phyloP scores from a whole-genome alignment of 768 basidiomycete species.

The Pulveroboletus sp. region DNA sequence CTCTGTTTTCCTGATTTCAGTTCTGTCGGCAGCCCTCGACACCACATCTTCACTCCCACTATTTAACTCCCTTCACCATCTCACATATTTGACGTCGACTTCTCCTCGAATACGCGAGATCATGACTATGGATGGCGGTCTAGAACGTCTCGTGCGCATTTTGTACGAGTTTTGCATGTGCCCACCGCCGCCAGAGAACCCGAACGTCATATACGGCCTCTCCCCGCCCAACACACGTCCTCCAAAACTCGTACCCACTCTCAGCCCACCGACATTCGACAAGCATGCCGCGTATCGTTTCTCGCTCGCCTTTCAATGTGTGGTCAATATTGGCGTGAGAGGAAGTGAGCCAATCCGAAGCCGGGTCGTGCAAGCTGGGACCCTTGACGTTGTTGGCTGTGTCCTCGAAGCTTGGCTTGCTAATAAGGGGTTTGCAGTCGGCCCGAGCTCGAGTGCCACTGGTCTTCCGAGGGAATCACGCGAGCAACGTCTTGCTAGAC shows the following conservation, averaged over 20 bases:
- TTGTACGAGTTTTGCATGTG: slow-evolving; percentile 83
- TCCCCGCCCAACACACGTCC: slow-evolving; percentile 57
- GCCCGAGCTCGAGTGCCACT: slow-evolving; percentile 71
- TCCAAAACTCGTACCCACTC: slow-evolving; percentile 50
- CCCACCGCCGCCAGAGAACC: slow-evolving; percentile 78
- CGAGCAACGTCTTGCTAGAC: slow-evolving; percentile 64
- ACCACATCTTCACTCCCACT: slow-evolving; percentile 60
- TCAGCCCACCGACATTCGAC: slow-evolving; percentile 68
- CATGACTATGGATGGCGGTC: slow-evolving; percentile 95
- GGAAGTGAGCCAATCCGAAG: slow-evolving; percentile 90
- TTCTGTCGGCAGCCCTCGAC: slow-evolving; percentile 39
- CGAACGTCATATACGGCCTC: slow-evolving; percentile 72
- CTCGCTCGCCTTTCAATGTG: slow-evolving; percentile 91
- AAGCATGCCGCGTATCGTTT: slow-evolving; percentile 86
- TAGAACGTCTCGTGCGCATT: slow-evolving; percentile 91
- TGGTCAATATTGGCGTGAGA: slow-evolving; percentile 94
- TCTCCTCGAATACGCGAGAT: slow-evolving; percentile 98
- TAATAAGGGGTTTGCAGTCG: slow-evolving; percentile 81
- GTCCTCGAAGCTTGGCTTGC: slow-evolving; percentile 92
- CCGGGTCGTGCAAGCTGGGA: slow-evolving; percentile 91
- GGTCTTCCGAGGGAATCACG: slow-evolving; percentile 70
- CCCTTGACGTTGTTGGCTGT: slow-evolving; percentile 88
- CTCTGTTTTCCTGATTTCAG: slow-evolving; percentile 1
- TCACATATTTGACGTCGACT: slow-evolving; percentile 94
- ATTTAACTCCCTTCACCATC: slow-evolving; percentile 93